These are phyloP conservation scores for Seiridium unicorne DNA, from an alignment of 2,329 filamentous ascomycete genomes.

Conservation along the genomic window DNA sequence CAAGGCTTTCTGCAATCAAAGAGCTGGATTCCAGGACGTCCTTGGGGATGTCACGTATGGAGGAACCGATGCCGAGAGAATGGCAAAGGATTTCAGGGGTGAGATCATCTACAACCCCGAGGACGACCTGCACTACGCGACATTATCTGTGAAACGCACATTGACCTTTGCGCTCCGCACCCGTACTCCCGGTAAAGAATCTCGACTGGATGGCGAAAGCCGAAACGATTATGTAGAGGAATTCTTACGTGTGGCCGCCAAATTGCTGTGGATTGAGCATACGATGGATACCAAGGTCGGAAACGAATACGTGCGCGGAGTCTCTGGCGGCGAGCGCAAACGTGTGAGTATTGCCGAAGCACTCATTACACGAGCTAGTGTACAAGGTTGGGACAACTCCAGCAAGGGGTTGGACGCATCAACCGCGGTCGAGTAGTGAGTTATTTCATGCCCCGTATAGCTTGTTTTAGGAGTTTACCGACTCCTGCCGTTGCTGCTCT, in stretches of 20 bases:
- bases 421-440: neutral
- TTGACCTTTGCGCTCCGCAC: conserved; percentile 60
- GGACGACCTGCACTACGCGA: conserved; percentile 60
- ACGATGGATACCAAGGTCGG: conserved; percentile 59
- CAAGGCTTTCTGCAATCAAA: conserved; percentile 56
- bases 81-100: neutral
- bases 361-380: conserved; percentile 43
- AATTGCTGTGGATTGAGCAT: conserved; percentile 58
- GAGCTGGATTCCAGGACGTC: conserved; percentile 45
- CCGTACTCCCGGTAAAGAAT: conserved; percentile 6
- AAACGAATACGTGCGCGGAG: conserved; percentile 58
- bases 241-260: conserved; percentile 29
- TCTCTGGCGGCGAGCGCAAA: conserved; percentile 59
- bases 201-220: neutral
- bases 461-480: too few species aligned
- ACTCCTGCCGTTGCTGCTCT: too few species aligned
- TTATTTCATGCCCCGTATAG: too few species aligned
- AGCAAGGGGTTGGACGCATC: conserved; percentile 68
- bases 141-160: conserved; percentile 59
- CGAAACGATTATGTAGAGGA: conserved; percentile 24
- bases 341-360: conserved; percentile 69
- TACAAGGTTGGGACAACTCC: conserved; percentile 56
- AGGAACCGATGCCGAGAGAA: conserved; percentile 33
- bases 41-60: conserved; percentile 61
- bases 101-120: conserved; percentile 54